Conservation (phyloP, 768 basidiomycete genomes). For the Pulveroboletus sp. region DNA sequence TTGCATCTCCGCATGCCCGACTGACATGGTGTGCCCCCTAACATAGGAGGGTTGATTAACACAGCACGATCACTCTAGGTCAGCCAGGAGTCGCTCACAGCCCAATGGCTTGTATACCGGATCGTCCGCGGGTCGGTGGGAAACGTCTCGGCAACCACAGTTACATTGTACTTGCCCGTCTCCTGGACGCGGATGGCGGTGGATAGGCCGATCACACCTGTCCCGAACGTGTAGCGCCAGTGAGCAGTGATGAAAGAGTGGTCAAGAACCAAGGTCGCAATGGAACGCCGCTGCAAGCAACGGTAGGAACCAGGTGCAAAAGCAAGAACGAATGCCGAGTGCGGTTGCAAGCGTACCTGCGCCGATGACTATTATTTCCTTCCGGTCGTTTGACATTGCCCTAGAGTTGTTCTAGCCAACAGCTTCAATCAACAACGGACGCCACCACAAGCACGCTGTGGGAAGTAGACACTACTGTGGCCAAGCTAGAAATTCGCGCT, state of each 20-base stretch:
- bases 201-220: slow-evolving; percentile 76
- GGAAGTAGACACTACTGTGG: too few species aligned
- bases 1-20: slow-evolving; percentile 44
- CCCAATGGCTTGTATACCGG: slow-evolving; percentile 78
- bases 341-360: slow-evolving; percentile 30
- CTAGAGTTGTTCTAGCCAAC: slow-evolving; percentile 2
- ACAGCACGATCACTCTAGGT: background rate
- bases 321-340: background rate
- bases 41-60: background rate
- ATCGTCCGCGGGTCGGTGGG: slow-evolving; percentile 72
- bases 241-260: background rate
- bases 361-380: slow-evolving; percentile 36
- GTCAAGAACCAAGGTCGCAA: background rate
- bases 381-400: slow-evolving; percentile 16
- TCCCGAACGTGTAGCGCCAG: background rate
- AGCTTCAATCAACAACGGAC: slow-evolving; percentile 1
- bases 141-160: slow-evolving; percentile 64
- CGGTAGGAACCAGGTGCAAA: background rate
- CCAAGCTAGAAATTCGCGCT: too few species aligned
- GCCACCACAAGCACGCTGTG: too few species aligned
- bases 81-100: slow-evolving; percentile 42
- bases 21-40: slow-evolving; percentile 82
- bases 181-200: slow-evolving; percentile 71
- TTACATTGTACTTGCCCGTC: slow-evolving; percentile 55
- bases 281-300: too few species aligned